Evolutionary conservation across 805 yeast genomes (phyloP).

Genomic region (Candida montana): DNA sequence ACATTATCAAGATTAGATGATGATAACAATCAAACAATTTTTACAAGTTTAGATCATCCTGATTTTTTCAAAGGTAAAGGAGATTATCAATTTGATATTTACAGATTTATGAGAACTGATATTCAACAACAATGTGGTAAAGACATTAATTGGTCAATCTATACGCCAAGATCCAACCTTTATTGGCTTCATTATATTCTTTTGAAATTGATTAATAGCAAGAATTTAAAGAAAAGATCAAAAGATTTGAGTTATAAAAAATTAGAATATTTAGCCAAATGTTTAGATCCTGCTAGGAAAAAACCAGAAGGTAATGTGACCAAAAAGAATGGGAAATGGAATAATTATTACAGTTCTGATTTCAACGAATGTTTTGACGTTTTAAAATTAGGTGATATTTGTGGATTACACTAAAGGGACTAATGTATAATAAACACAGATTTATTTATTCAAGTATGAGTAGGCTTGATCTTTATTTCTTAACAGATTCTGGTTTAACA

Average conservation of each 20-base stretch:
- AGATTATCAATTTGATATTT: slow-evolving; percentile 57
- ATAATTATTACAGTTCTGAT: slow-evolving; percentile 20
- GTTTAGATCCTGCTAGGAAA: slow-evolving; percentile 31
- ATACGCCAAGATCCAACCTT: slow-evolving; percentile 47
- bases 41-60: slow-evolving; percentile 59
- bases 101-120: slow-evolving; percentile 47
- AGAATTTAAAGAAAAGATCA: slow-evolving; percentile 25
- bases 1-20: slow-evolving; percentile 48
- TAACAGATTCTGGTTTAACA: background rate
- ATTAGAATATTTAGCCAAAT: slow-evolving; percentile 26
- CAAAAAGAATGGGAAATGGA: slow-evolving; percentile 13
- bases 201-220: slow-evolving; percentile 41
- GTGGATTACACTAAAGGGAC: slow-evolving; percentile 4
- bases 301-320: slow-evolving; percentile 14
- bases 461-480: background rate
- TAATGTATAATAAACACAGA: too few species aligned
- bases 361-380: slow-evolving; percentile 24
- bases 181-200: slow-evolving; percentile 62
- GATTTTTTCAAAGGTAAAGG: slow-evolving; percentile 56
- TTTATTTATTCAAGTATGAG: background rate
- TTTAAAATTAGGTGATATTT: slow-evolving; percentile 12
- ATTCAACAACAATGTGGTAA: slow-evolving; percentile 13
- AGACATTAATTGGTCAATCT: slow-evolving; percentile 42
- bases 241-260: slow-evolving; percentile 24
- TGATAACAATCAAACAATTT: slow-evolving; percentile 29